Base-by-base conservation (phyloP, 2,329 filamentous ascomycete genomes). In the Alternaria viburni region DNA sequence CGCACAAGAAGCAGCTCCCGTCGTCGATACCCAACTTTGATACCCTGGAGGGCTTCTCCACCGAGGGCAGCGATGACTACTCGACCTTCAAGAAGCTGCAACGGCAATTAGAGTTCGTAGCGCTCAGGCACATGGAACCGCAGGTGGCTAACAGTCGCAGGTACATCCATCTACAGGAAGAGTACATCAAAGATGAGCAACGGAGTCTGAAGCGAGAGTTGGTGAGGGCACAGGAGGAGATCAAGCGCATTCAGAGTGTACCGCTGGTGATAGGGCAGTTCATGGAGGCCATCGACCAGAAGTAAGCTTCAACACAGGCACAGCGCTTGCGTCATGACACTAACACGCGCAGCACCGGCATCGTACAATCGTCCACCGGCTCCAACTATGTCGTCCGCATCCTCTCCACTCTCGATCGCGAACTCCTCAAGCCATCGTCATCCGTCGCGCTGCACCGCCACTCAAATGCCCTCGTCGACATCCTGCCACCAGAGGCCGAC, bases 111-210 rank as follows among this genome's bases (percentile, higher is more conserved):
- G 96, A 99, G 90, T 98, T 87, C 74, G 89, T 80, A 41, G 46
- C 57, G 25, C 49, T 19, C 15, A 47, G 13, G 45, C 19, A 21
- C n/a, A 19, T 11, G 26, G 50, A 43, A 62, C 46, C 59, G 57
- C 54, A 59, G 46, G 57, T 64, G 64, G 72, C 78, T 80, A 74
- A 79, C 70, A 32, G 25, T 43, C 54, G 30, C 69, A 93, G 91
- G 81, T 93, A 97, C 82, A 97, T 98, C 80, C 93, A 97, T 83
- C 87, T 99, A 74, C 96, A 99, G 84, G 96, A 99, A 83, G 96
- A 99, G 81, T 99, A 99, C 83, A 99, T 99, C 89, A 99, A 99
- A 85, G 96, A 99, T 89, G 96, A 99, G 86, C 96, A 99, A 85
- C 90, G 93, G 85, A 97, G 93, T 83, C 83, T 99, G 81, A 99